Conservation (phyloP, 495 filamentous ascomycete genomes). For the Aspergillus bridgeri region DNA sequence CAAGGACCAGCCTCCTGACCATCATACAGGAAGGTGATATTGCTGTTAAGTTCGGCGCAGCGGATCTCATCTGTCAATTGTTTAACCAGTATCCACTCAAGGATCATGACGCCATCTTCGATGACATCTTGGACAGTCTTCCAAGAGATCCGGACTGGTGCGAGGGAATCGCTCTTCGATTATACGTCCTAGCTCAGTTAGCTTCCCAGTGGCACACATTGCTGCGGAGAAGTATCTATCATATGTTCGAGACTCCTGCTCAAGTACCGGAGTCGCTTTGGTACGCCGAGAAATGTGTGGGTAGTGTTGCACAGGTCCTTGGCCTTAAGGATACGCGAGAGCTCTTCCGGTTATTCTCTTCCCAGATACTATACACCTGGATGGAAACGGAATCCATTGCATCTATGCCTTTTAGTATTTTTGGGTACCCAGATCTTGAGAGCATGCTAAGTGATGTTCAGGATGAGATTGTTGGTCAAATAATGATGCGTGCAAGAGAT, state of each 20-base stretch:
- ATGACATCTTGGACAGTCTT: slow-evolving; percentile 70
- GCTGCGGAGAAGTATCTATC: slow-evolving; percentile 78
- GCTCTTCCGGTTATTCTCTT: slow-evolving; percentile 82
- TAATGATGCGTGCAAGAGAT: slow-evolving; percentile 77
- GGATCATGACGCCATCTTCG: slow-evolving; percentile 75
- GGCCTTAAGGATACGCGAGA: slow-evolving; percentile 59
- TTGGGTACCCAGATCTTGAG: slow-evolving; percentile 66
- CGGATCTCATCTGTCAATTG: slow-evolving; percentile 62
- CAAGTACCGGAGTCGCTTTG: slow-evolving; percentile 55
- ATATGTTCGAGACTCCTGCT: slow-evolving; percentile 86
- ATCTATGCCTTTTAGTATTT: slow-evolving; percentile 75
- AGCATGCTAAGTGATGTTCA: slow-evolving; percentile 71
- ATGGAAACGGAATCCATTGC: slow-evolving; percentile 59
- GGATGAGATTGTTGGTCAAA: slow-evolving; percentile 76
- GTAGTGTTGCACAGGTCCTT: slow-evolving; percentile 60
- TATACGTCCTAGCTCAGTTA: slow-evolving; percentile 69
- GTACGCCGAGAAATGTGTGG: slow-evolving; percentile 70
- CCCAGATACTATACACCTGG: slow-evolving; percentile 95
- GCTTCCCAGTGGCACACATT: slow-evolving; percentile 79
- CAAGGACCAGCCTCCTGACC: slow-evolving; percentile 69
- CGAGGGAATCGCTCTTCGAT: slow-evolving; percentile 82
- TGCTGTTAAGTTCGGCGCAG: slow-evolving; percentile 71
- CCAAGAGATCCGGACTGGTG: slow-evolving; percentile 64
- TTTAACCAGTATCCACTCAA: slow-evolving; percentile 77
- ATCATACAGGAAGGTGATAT: slow-evolving; percentile 65